These are phyloP conservation scores for Penicillium brevicompactum DNA, from an alignment of 2,329 filamentous ascomycete genomes.

Conservation along the genomic window DNA sequence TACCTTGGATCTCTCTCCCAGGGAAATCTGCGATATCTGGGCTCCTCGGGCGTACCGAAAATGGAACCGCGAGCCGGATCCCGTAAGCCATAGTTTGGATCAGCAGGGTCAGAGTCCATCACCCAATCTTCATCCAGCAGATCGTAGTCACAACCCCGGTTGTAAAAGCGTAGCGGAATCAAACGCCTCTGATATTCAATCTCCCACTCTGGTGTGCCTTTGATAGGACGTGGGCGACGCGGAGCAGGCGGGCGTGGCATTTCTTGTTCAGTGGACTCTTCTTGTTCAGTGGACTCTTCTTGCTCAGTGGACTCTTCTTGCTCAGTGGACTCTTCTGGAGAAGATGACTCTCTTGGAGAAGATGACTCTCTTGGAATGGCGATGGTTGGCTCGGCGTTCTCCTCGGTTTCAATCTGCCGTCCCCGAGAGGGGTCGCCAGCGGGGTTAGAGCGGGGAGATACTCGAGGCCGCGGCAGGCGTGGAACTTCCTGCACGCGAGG, in stretches of 20 bases:
- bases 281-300: background rate
- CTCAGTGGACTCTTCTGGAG: too few relatives aligned
- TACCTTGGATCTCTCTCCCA: background rate
- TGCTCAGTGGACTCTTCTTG: too few relatives aligned
- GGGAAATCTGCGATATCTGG: background rate
- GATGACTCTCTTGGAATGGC: background rate
- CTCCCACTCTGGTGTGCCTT: background rate
- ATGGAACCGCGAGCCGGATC: background rate
- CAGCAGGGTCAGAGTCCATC: background rate
- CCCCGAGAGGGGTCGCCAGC: background rate
- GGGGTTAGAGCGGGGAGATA: too few relatives aligned
- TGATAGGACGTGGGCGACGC: background rate
- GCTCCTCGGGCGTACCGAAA: background rate
- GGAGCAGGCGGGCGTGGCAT: background rate
- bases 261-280: background rate
- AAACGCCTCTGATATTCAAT: background rate
- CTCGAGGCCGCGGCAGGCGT: too few relatives aligned
- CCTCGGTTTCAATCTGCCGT: background rate
- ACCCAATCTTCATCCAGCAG: background rate
- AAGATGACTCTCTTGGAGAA: too few relatives aligned
- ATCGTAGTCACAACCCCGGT: background rate
- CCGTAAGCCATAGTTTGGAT: background rate
- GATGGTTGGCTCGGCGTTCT: background rate
- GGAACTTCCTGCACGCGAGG: too few relatives aligned
- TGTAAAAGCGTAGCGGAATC: background rate